Evolutionary conservation across 2,329 filamentous ascomycete genomes (phyloP), one percentile per base, ranked within the genome.

Genomic region (Aspergillus caelatus): DNA sequence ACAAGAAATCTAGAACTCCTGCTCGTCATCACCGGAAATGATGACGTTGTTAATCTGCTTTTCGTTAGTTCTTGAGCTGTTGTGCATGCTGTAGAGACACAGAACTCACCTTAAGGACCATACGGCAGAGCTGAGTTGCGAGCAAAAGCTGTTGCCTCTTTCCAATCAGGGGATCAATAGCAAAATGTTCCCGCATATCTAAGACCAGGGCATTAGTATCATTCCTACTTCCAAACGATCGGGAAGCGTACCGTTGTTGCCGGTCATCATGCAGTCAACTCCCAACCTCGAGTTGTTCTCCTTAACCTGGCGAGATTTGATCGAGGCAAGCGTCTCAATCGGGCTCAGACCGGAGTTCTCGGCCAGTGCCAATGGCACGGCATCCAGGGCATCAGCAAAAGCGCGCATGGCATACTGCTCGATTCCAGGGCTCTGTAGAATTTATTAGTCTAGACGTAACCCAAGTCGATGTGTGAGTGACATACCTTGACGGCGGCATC

Each of bases 321-420:
- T 89, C 75, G 91, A 90, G 41, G 95, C 94, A 62, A 99, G 86
- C 9, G 94, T 97, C 74, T 97, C 93, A 72, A 99, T 99, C 19
- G 95, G 93, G 81, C 93, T 96, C 67, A 98, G 84, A 66, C 95
- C 95, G 70, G 92, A 96, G 86, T 99, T 99, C 86, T 99, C 94
- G 11, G 95, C 94, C 65, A 99, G 86, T 2, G 95, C 93, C 93
- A 99, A 95, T 39, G 95, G 95, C 1, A 99, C 86, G 1, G 92
- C 86, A 79, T 99, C 95, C 41, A 99, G 88, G 6, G 95, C 96
- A 79, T 98, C 94, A 65, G 95, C 88, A 77, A 99, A 99, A 28
- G 95, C 95, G 66, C 95, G 92, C 94, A 99, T 99, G 69, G 94
- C 94, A 80, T 99, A 99, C 81, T 99, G 95, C 82, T 97, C 94